Percentiles rank a stretch among this genome's conserved stretches.
These are phyloP conservation scores for Dioscorea cayenensis DNA, from an alignment of 116 monocot species.

Conservation along the genomic window DNA sequence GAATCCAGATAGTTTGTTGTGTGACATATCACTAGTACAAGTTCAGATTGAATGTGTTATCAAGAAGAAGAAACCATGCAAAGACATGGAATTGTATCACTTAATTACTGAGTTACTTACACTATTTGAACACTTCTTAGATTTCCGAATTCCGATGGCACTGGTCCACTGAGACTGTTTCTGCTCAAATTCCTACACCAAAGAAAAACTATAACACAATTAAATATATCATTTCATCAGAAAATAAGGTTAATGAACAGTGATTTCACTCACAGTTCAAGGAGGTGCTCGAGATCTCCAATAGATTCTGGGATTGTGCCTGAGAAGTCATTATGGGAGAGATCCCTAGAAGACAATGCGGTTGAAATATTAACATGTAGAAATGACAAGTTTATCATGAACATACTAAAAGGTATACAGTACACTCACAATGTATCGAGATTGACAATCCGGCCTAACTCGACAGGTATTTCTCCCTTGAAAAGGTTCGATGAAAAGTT, in stretches of 20 bases:
- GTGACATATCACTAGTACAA: constrained; percentile 64
- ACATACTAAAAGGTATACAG: neutral
- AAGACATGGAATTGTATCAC: too few species aligned
- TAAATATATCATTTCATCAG: neutral
- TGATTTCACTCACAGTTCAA: constrained; percentile 53
- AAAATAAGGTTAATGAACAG: neutral
- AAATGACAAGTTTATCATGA: neutral
- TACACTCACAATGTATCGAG: constrained; percentile 82
- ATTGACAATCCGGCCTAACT: constrained; percentile 77
- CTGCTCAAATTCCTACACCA: constrained; percentile 58
- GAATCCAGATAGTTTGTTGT: constrained; percentile 62
- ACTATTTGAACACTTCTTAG: constrained; percentile 92
- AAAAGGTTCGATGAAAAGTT: constrained; percentile 90
- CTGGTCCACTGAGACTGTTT: constrained; percentile 48
- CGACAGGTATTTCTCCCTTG: constrained; percentile 61
- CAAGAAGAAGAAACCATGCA: neutral
- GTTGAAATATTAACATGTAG: neutral
- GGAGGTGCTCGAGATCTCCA: constrained; percentile 95
- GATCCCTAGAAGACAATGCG: constrained; percentile 43
- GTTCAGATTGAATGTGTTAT: neutral
- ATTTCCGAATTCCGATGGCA: constrained; percentile 83
- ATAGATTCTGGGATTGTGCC: constrained; percentile 75
- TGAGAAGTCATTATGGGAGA: constrained; percentile 72
- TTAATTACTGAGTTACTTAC: constrained; percentile 26
- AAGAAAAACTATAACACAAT: neutral